These are phyloP conservation scores for Leucosporidium scottii DNA, from an alignment of 768 basidiomycete species.

Conservation along the genomic window DNA sequence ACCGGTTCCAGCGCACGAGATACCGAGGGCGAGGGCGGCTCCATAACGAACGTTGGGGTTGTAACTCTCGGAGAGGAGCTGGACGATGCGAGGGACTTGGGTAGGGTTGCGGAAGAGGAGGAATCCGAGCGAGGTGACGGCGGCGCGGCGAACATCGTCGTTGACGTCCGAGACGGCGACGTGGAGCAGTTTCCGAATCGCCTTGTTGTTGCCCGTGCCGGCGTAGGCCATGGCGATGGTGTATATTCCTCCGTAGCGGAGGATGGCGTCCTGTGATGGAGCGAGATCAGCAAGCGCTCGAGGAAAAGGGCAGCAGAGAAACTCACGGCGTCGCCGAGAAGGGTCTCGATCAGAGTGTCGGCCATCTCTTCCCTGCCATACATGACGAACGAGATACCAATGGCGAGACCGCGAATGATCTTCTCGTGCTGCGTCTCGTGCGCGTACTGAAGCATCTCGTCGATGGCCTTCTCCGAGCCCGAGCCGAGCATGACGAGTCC, in stretches of 20 bases:
- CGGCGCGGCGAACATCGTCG: slow-evolving; percentile 92
- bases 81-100: slow-evolving; percentile 94
- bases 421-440: slow-evolving; percentile 98
- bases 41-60: slow-evolving; percentile 98
- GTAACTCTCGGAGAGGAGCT: slow-evolving; percentile 93
- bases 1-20: slow-evolving; percentile 95
- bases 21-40: slow-evolving; percentile 89
- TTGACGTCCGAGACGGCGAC: slow-evolving; percentile 97
- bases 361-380: slow-evolving; percentile 92
- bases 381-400: slow-evolving; percentile 85
- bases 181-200: slow-evolving; percentile 82
- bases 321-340: slow-evolving; percentile 78
- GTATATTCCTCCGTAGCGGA: slow-evolving; percentile 96
- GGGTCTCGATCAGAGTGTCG: slow-evolving; percentile 65
- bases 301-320: slow-evolving; percentile 5
- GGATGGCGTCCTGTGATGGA: slow-evolving; percentile 70
- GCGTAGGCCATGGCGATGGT: slow-evolving; percentile 94
- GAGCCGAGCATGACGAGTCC: slow-evolving; percentile 97
- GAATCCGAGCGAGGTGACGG: slow-evolving; percentile 92
- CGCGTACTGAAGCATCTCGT: slow-evolving; percentile 94
- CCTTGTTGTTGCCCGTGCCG: slow-evolving; percentile 88
- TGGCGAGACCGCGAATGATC: slow-evolving; percentile 89
- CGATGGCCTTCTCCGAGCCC: slow-evolving; percentile 64
- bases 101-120: slow-evolving; percentile 92
- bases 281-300: neutral